Conservation (phyloP, 108 stramenopile species). For the Conticribra weissflogii region DNA sequence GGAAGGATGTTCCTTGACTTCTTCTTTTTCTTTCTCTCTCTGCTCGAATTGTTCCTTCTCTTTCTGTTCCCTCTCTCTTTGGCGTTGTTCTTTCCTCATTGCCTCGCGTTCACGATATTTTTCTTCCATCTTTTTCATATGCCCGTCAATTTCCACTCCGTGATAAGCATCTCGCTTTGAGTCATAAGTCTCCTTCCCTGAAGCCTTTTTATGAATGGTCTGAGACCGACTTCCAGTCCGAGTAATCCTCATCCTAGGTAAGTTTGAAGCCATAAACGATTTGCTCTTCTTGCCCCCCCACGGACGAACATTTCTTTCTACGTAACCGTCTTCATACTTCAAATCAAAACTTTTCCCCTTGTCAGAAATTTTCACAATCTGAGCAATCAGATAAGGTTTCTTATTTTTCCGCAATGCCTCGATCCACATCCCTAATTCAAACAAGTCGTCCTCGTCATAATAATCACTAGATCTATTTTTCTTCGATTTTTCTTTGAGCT, state of each 20-base stretch:
- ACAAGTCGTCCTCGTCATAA: constrained; percentile 30
- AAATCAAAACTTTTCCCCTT: constrained; percentile 72
- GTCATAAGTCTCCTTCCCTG: constrained; percentile 86
- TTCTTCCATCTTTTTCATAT: constrained; percentile 62
- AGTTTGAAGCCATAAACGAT: constrained; percentile 41
- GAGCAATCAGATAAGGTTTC: constrained; percentile 81
- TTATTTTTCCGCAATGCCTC: constrained; percentile 87
- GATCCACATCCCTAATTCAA: constrained; percentile 85
- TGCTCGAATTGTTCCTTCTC: constrained; percentile 43
- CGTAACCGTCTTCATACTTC: constrained; percentile 80
- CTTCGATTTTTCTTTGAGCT: constrained; percentile 26
- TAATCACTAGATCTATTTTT: constrained; percentile 5
- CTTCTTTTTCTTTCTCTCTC: constrained; percentile 22
- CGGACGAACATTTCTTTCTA: constrained; percentile 73
- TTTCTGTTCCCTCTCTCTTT: constrained; percentile 45
- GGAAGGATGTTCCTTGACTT: constrained; percentile 47
- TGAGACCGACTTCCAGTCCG: constrained; percentile 66
- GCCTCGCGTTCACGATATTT: constrained; percentile 70
- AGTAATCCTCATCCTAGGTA: constrained; percentile 92
- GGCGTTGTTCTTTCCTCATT: constrained; percentile 60
- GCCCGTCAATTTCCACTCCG: constrained; percentile 81
- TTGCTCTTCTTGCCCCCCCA: constrained; percentile 31
- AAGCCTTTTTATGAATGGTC: constrained; percentile 27
- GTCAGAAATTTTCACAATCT: constrained; percentile 74
- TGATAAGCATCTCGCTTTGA: constrained; percentile 91